phyloP scores from a whole-genome alignment of 2,329 filamentous ascomycete genomes.

The Aspergillus sp. region DNA sequence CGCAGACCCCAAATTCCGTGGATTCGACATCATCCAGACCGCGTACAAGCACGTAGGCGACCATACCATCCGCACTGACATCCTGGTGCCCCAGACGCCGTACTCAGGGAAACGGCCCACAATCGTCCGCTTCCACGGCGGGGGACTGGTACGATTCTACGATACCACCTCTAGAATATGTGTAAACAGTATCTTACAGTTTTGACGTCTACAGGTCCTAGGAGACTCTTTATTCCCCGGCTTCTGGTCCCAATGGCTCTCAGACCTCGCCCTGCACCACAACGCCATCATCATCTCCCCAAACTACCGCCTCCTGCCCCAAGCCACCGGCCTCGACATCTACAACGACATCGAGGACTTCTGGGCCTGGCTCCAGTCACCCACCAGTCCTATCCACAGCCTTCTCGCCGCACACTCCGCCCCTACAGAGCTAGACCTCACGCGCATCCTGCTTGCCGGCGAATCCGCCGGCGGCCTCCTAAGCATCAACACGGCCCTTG shows the following conservation, averaged over 20 bases:
- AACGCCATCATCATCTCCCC: constrained; percentile 49
- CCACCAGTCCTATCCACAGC: background rate
- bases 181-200: constrained; percentile 2
- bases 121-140: constrained; percentile 47
- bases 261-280: constrained; percentile 40
- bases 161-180: no score
- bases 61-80: constrained; percentile 34
- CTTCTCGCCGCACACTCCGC: constrained; percentile 13
- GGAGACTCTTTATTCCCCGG: constrained; percentile 28
- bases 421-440: constrained; percentile 22
- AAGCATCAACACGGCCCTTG: constrained; percentile 27
- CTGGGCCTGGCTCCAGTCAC: constrained; percentile 46
- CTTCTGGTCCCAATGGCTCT: constrained; percentile 34
- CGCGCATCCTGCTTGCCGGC: constrained; percentile 27
- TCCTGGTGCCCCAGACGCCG: constrained; percentile 42
- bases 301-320: constrained; percentile 55
- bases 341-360: constrained; percentile 50
- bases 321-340: constrained; percentile 48
- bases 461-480: constrained; percentile 34
- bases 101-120: constrained; percentile 38
- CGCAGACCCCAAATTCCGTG: constrained; percentile 6
- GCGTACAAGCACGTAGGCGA: constrained; percentile 43
- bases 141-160: constrained; percentile 36
- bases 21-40: constrained; percentile 41
- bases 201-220: constrained; percentile 23